Base-by-base conservation (phyloP, 345 rosid genomes). In the Pistacia vera region DNA sequence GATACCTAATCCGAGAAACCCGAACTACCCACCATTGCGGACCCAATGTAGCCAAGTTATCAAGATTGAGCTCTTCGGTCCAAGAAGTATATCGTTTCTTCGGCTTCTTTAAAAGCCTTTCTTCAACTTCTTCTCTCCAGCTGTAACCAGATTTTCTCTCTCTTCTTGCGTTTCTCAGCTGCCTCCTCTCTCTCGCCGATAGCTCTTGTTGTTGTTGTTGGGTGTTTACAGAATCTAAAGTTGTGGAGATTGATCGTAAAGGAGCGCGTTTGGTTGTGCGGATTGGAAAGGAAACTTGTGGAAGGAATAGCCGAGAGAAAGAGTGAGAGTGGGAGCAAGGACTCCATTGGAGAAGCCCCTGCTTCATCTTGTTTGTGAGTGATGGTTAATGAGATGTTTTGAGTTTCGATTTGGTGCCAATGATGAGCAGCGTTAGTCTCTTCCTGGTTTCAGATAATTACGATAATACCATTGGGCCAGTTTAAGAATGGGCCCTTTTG, bases 111-210 rank as follows among this genome's bases (percentile, higher is more conserved):
- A 88, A 82, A 66, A 95, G 89, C 75, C 81, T 79, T 71, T 87
- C 91, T 69, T 95, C 97, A 0, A 95, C 94, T 77, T 95, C 94
- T 80, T 91, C 96, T 82, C 90, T 82, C 99, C 98, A 95, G 36
- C 78, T 89, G 46, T 86, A 83, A 44, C 90, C 93, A 4, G 86
- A 66, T 74, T 84, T 86, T 77, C 88, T 80, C 82, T 89, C 99
- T 16, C 99, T 86, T 79, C 86, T 81, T 78, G 86, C 87, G 83
- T 88, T 90, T 75, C 98, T 85, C n/a, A 90, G 89, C 85, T 87
- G 89, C 83, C 99, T 85, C 74, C 98, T 86, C 86, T 93, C 99
- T 75, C 88, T 90, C 36, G 92, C 99, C 22, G 94, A 87, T 17
- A 93, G 85, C 78, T 82, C 70, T 82, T 69, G 62, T 20, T 30